Conservation (phyloP, 2,329 filamentous ascomycete genomes). For the Chrysosporium keratinophilum region DNA sequence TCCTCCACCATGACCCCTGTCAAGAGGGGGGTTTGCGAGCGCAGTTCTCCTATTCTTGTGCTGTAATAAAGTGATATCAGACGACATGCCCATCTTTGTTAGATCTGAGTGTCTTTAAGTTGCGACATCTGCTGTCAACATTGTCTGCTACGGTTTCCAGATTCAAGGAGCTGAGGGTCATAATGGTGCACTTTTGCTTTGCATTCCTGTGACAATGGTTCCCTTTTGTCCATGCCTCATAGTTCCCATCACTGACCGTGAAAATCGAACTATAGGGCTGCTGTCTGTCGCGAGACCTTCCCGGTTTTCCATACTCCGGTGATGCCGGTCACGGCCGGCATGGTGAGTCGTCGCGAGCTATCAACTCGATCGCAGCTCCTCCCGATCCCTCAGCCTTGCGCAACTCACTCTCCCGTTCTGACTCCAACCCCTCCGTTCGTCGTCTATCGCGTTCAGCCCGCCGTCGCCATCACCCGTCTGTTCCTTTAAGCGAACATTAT, state of each 20-base stretch:
- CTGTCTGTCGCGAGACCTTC: conserved; percentile 31
- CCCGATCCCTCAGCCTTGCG: conserved; percentile 11
- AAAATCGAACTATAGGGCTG: conserved; percentile 26
- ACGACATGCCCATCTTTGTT: neutral
- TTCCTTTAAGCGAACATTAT: conserved; percentile 48
- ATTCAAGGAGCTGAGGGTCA: neutral
- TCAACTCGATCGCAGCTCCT: conserved; percentile 13
- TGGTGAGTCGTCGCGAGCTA: conserved; percentile 17
- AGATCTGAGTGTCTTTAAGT: neutral
- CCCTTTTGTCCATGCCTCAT: neutral
- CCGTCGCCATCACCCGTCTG: conserved; percentile 16
- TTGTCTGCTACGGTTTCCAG: neutral
- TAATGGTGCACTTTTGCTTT: neutral
- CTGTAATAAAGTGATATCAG: neutral
- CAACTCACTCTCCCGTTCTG: conserved; percentile 11
- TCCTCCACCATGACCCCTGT: neutral
- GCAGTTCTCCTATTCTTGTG: neutral
- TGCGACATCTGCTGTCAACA: neutral
- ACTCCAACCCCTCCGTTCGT: conserved; percentile 10
- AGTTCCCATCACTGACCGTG: neutral
- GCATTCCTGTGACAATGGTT: neutral
- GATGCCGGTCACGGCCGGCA: conserved; percentile 21
- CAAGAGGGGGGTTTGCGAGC: neutral
- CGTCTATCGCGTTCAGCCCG: conserved; percentile 11
- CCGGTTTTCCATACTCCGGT: conserved; percentile 21